Evolutionary conservation across 352 stramenopile genomes (phyloP).

Genomic region (Thraustochytrium sp.): DNA sequence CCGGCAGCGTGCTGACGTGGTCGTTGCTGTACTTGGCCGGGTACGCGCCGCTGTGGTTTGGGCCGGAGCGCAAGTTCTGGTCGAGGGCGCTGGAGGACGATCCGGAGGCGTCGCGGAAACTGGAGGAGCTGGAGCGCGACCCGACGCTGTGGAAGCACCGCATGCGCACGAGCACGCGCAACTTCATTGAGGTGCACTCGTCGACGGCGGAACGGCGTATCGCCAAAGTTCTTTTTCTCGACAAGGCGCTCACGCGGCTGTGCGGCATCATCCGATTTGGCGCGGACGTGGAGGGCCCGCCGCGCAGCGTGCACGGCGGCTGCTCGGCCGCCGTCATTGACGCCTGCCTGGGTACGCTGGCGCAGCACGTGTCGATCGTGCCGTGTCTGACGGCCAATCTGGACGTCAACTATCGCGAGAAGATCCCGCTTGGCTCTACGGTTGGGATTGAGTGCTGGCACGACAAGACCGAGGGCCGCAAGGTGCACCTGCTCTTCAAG

Average conservation of each 20-base stretch:
- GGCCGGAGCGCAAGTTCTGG: not conserved
- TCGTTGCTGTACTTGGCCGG: not conserved
- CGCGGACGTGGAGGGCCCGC: slow-evolving; percentile 27
- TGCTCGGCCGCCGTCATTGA: slow-evolving; percentile 24
- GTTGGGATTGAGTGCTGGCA: slow-evolving; percentile 21
- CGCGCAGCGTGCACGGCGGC: slow-evolving; percentile 27
- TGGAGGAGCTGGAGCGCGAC: not conserved
- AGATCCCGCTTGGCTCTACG: slow-evolving; percentile 8
- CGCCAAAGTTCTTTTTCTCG: not conserved
- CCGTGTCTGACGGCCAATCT: slow-evolving; percentile 27
- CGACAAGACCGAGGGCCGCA: not conserved
- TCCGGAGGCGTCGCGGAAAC: not conserved
- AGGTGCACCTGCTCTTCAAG: slow-evolving; percentile 15
- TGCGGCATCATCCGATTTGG: not conserved
- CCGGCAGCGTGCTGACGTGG: not conserved
- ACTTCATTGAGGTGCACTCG: slow-evolving; percentile 6
- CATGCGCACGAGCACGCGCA: not conserved
- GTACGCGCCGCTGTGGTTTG: slow-evolving; percentile 38
- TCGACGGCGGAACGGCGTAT: slow-evolving; percentile 27
- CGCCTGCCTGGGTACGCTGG: slow-evolving; percentile 3
- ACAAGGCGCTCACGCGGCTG: not conserved
- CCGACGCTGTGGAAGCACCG: not conserved
- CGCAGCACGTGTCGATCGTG: not conserved
- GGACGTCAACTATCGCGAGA: slow-evolving; percentile 14
- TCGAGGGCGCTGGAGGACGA: not conserved